Conservation (phyloP, 2,329 filamentous ascomycete species). For the Paecilomyces fulvus region DNA sequence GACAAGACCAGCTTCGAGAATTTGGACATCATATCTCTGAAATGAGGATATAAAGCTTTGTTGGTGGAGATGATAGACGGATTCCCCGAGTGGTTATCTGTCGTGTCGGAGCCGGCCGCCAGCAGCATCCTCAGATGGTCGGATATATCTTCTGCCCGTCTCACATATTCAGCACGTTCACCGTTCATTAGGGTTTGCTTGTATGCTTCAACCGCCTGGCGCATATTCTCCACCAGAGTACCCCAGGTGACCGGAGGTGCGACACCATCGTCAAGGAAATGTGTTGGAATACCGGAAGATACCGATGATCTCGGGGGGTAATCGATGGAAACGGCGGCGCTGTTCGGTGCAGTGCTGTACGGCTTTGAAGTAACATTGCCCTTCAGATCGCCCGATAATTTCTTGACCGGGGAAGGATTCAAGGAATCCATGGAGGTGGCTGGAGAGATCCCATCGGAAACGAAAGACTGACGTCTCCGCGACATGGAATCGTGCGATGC, state of each 20-base stretch:
- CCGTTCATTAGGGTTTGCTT: constrained; percentile 78
- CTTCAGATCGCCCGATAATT: constrained; percentile 50
- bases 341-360: constrained; percentile 35
- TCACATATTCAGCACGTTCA: constrained; percentile 82
- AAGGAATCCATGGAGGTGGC: constrained; percentile 89
- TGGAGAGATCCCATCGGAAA: constrained; percentile 66
- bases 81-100: constrained; percentile 96
- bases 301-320: constrained; percentile 37
- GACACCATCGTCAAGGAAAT: constrained; percentile 85
- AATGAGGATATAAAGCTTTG: constrained; percentile 93
- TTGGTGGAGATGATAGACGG: constrained; percentile 99
- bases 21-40: constrained; percentile 98
- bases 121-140: constrained; percentile 88
- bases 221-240: constrained; percentile 85
- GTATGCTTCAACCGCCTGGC: constrained; percentile 79
- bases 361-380: constrained; percentile 13
- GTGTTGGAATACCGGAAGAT: constrained; percentile 56
- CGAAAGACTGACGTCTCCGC: constrained; percentile 57
- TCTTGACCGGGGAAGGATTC: constrained; percentile 56
- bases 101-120: constrained; percentile 93
- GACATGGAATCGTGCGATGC: constrained; percentile 60
- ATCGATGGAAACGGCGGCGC: constrained; percentile 48
- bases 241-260: constrained; percentile 80
- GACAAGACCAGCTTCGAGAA: constrained; percentile 99
- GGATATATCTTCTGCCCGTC: constrained; percentile 93